Percentiles rank a stretch among this genome's conserved stretches.
phyloP scores from a whole-genome alignment of 352 stramenopile genomes.

The Globisporangium middletonii region DNA sequence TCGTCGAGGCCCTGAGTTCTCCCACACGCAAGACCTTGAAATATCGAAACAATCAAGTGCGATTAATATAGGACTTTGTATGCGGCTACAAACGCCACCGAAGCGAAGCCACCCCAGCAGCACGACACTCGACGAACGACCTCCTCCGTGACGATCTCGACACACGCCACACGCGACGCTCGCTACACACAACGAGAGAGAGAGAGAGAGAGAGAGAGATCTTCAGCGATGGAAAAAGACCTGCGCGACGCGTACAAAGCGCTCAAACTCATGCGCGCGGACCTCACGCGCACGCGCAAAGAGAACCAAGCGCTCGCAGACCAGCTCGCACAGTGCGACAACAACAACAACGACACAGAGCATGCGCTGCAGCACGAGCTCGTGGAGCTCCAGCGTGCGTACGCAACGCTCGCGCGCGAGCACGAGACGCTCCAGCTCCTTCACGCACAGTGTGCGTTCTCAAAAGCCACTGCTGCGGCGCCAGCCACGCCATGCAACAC shows the following conservation, averaged over 20 bases:
- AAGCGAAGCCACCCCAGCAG: too few species aligned
- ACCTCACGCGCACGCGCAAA: conserved; percentile 15
- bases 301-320: conserved; percentile 12
- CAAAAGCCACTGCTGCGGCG: not conserved
- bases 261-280: conserved; percentile 16
- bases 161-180: too few species aligned
- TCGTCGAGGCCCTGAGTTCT: too few species aligned
- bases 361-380: not conserved
- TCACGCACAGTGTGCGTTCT: not conserved
- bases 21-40: too few species aligned
- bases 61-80: too few species aligned
- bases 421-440: not conserved
- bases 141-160: too few species aligned
- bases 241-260: conserved; percentile 20
- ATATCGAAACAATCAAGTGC: too few species aligned
- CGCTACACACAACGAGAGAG: too few species aligned
- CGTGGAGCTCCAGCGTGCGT: not conserved
- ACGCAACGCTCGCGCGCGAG: not conserved
- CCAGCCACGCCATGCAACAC: not conserved
- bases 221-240: conserved; percentile 12
- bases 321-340: conserved; percentile 1
- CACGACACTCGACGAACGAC: too few species aligned
- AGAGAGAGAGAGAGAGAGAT: too few species aligned
- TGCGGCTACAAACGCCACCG: too few species aligned
- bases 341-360: not conserved